Evolutionary conservation across 768 basidiomycete species (phyloP).

Genomic region (Collybia sordida): DNA sequence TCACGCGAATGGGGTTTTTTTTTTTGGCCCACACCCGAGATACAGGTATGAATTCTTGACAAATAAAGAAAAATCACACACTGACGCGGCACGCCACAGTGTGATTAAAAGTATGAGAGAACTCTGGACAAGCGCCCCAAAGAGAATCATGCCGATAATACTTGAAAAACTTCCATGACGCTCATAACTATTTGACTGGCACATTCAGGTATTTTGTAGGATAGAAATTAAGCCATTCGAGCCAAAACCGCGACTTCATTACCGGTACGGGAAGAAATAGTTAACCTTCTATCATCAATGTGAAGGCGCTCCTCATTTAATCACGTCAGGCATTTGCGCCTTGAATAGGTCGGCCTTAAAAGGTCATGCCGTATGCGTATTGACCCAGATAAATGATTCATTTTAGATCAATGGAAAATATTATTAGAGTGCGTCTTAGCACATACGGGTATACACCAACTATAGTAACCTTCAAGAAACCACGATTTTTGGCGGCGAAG

Average conservation of each 20-base stretch:
- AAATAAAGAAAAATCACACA: too few relatives aligned
- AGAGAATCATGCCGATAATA: too few relatives aligned
- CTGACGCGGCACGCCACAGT: too few relatives aligned
- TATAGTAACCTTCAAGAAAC: conserved; percentile 58
- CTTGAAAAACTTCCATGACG: too few relatives aligned
- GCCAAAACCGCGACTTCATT: conserved; percentile 21
- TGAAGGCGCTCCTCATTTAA: conserved; percentile 28
- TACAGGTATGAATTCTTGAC: too few relatives aligned
- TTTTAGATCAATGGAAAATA: conserved; percentile 55
- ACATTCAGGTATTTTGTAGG: conserved; percentile 9
- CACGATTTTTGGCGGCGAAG: conserved; percentile 46
- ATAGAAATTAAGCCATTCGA: not conserved
- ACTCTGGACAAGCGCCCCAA: too few relatives aligned
- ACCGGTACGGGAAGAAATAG: conserved; percentile 3
- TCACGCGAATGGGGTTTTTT: too few relatives aligned
- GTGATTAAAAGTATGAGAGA: too few relatives aligned
- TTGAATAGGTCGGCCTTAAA: conserved; percentile 8
- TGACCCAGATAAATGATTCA: conserved; percentile 70
- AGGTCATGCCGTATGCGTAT: conserved; percentile 62
- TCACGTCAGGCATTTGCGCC: conserved; percentile 9
- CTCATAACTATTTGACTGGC: conserved; percentile 29
- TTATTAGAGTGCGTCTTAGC: conserved; percentile 45
- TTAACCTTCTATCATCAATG: conserved; percentile 16
- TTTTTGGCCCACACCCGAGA: too few relatives aligned
- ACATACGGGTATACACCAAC: not conserved